Conservation (phyloP, 2,329 filamentous ascomycete species). For the Metarhizium rileyi region DNA sequence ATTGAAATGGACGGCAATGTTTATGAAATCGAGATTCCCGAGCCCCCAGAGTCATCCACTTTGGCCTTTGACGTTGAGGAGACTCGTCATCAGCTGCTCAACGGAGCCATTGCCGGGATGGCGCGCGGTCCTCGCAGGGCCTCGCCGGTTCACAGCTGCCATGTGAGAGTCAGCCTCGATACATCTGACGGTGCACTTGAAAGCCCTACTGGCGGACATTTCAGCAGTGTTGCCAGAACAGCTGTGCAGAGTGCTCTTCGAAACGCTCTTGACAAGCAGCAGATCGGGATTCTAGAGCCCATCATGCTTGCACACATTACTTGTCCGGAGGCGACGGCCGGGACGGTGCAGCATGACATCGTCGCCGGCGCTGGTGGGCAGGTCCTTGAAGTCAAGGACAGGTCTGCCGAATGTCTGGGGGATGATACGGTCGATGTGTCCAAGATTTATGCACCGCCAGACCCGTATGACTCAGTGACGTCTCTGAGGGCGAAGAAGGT, state of each 20-base stretch:
- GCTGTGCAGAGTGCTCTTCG: conserved; percentile 63
- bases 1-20: conserved; percentile 62
- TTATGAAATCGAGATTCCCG: conserved; percentile 45
- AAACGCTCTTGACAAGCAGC: conserved; percentile 42
- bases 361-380: conserved; percentile 62
- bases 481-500: conserved; percentile 45
- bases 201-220: conserved; percentile 57
- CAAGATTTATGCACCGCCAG: conserved; percentile 77
- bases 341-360: conserved; percentile 74
- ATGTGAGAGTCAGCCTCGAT: conserved; percentile 62
- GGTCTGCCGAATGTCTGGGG: conserved; percentile 29
- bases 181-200: conserved; percentile 41
- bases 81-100: conserved; percentile 54
- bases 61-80: conserved; percentile 40
- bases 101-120: conserved; percentile 74
- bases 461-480: conserved; percentile 60
- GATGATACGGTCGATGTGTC: conserved; percentile 51
- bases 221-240: conserved; percentile 50
- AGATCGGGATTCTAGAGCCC: conserved; percentile 73
- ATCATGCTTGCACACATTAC: conserved; percentile 86
- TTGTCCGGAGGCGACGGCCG: conserved; percentile 73
- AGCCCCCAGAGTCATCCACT: conserved; percentile 35
- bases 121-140: conserved; percentile 73
- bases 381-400: conserved; percentile 59
- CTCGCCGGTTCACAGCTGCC: conserved; percentile 70